A percentile compares a stretch with the other conserved stretches of the same genome.
These are phyloP conservation scores for Phylloboletellus chloephorus DNA, from an alignment of 1,284 basidiomycete species.

Conservation along the genomic window DNA sequence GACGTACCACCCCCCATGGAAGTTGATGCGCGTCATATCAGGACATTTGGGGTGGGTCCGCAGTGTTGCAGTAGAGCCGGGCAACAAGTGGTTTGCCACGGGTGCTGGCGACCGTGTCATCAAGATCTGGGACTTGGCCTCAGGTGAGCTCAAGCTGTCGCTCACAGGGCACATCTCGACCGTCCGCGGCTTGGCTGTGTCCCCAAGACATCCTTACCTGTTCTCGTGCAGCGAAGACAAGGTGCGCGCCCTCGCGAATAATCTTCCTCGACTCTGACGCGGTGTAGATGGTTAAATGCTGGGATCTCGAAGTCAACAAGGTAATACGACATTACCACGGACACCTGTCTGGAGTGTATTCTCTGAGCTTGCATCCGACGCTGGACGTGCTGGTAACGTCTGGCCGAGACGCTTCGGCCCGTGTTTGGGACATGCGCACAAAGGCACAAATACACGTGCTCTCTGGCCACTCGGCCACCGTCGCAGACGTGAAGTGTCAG, in stretches of 20 bases:
- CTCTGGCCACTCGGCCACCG: slow-evolving; percentile 88
- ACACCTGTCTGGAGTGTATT: slow-evolving; percentile 94
- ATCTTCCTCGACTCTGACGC: neutral
- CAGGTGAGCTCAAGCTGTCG: slow-evolving; percentile 90
- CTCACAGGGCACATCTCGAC: slow-evolving; percentile 98
- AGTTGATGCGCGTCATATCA: slow-evolving; percentile 93
- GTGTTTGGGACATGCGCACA: slow-evolving; percentile 99
- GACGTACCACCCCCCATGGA: slow-evolving; percentile 94
- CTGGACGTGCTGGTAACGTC: slow-evolving; percentile 93
- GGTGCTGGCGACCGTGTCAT: slow-evolving; percentile 97
- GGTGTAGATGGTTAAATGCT: slow-evolving; percentile 94
- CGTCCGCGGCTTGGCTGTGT: slow-evolving; percentile 91
- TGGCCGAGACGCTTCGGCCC: slow-evolving; percentile 91
- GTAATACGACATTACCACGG: slow-evolving; percentile 98
- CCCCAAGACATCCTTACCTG: slow-evolving; percentile 89
- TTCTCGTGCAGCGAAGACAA: slow-evolving; percentile 99
- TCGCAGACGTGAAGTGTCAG: slow-evolving; percentile 92
- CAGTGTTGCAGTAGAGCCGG: slow-evolving; percentile 92
- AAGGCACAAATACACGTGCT: slow-evolving; percentile 94
- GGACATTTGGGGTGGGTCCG: slow-evolving; percentile 99
- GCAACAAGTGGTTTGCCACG: slow-evolving; percentile 98
- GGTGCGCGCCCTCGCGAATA: slow-evolving; percentile 38
- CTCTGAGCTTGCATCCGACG: slow-evolving; percentile 88
- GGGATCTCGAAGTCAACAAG: slow-evolving; percentile 98
- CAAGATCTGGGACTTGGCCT: slow-evolving; percentile 99